These are phyloP conservation scores for Ascochyta clinopodiicola DNA, from an alignment of 2,329 filamentous ascomycete genomes.

Conservation along the genomic window DNA sequence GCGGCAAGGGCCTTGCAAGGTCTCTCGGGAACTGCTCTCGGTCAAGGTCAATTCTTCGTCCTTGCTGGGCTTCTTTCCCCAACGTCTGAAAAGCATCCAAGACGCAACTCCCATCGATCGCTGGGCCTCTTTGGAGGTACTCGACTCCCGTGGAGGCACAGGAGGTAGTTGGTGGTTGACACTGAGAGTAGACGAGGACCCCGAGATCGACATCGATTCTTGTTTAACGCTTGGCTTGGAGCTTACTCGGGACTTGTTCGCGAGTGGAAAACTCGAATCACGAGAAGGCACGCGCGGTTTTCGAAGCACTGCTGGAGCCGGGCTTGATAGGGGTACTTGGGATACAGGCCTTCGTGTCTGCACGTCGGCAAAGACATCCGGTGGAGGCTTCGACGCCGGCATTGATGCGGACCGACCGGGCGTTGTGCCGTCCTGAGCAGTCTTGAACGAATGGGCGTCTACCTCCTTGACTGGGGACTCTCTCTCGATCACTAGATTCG, in stretches of 20 bases:
- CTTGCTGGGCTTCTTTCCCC: constrained; percentile 19
- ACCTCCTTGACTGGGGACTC: constrained; percentile 25
- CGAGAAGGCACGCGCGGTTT: constrained; percentile 21
- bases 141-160: constrained; percentile 43
- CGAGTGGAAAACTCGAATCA: constrained; percentile 30
- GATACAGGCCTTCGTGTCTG: constrained; percentile 18
- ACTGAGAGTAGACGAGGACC: constrained; percentile 33
- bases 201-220: constrained; percentile 27
- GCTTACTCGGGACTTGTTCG: constrained; percentile 22
- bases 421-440: constrained; percentile 25
- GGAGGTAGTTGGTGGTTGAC: constrained; percentile 25
- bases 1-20: background rate
- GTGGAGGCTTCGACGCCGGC: constrained; percentile 23
- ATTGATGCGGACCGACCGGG: constrained; percentile 29
- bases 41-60: constrained; percentile 12
- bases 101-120: constrained; percentile 33
- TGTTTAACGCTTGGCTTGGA: constrained; percentile 34
- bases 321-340: constrained; percentile 22
- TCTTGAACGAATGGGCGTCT: constrained; percentile 34
- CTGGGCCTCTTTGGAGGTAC: constrained; percentile 43
- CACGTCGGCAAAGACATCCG: constrained; percentile 2
- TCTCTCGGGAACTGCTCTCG: constrained; percentile 12
- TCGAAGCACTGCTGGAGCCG: constrained; percentile 20
- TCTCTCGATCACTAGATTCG: constrained; percentile 17
- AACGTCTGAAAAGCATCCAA: constrained; percentile 34